Base-by-base conservation (phyloP, 129 eudicot species). In the Flaveria linearis region DNA sequence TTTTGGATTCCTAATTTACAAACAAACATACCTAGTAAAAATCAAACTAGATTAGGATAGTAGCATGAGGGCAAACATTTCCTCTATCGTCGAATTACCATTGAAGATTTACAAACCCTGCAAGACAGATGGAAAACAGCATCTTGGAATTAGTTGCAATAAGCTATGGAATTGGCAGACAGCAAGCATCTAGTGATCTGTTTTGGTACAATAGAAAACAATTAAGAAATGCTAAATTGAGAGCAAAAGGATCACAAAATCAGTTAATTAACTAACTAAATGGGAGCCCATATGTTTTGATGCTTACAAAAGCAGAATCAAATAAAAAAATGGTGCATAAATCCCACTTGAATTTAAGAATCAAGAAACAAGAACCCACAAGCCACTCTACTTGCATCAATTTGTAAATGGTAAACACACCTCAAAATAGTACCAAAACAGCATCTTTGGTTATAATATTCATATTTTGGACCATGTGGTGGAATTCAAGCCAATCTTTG, bases 151-250 rank as follows among this genome's bases (percentile, higher is more conserved):
- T 84, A 90, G 97, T 80, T 88, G 83, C 76, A 82, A 87, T 78
- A 77, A 82, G 90, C 81, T 88, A 85, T 85, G 83, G 88, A 85
- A 88, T 82, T 81, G 72, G 98, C 84, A 88, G 98, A 90, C 96
- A 93, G 76, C 20, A 82, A 93, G 98, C 96, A 93, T 93, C 95
- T 88, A 46, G 78, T 80, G 52, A 68, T 74, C 84, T 80, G 72
- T 74, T 71, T 66, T 71, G 30, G 74, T 75, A 71, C 78, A 36
- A 36, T 5, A 36, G 41, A 36, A 36, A 36, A 5, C 41, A 75
- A 76, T 71, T 25, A 74, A 78, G 81, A 73, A 77, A 82, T 77
- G n/a, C 17, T 26, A 63, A 71, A 75, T 57, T 23, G 10, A 42
- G 69, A n/a, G n/a, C 42, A 43, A 75, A 26, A 17, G 52, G 70